Conservation (phyloP, 495 filamentous ascomycete species). For the Hypoxylon crocopeplum region DNA sequence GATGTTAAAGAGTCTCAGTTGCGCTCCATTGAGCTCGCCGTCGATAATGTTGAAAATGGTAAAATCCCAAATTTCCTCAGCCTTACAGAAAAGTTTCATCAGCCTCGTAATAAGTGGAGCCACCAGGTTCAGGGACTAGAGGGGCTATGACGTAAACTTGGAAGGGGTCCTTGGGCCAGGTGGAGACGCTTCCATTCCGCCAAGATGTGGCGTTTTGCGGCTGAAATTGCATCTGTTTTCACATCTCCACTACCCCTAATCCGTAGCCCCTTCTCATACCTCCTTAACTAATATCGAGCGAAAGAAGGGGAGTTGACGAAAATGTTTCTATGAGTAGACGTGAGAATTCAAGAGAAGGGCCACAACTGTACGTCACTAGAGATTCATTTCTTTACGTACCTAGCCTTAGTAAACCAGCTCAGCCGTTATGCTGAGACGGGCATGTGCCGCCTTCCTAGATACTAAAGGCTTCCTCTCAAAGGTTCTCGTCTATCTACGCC, state of each 20-base stretch:
- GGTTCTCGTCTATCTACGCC: no score
- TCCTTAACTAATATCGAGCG: not conserved
- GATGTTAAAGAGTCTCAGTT: not conserved
- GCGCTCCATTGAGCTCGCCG: conserved; percentile 11
- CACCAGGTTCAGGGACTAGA: conserved; percentile 6
- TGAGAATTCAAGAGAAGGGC: no score
- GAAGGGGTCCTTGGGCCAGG: not conserved
- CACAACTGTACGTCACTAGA: no score
- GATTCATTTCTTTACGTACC: no score
- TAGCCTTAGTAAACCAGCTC: no score
- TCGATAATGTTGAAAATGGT: not conserved
- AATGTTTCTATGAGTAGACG: no score
- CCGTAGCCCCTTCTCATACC: not conserved
- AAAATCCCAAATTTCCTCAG: conserved; percentile 7
- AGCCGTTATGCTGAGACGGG: no score
- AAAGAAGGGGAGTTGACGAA: no score
- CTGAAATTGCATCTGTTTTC: conserved; percentile 1
- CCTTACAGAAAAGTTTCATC: conserved; percentile 12
- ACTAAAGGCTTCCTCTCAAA: no score
- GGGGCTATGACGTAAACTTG: conserved; percentile 27
- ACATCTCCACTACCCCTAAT: not conserved
- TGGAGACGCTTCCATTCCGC: conserved; percentile 3
- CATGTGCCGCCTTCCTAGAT: no score
- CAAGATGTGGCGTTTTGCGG: conserved; percentile 25
- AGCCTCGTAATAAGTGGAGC: conserved; percentile 24